phyloP scores from a whole-genome alignment of 2,329 filamentous ascomycete genomes.

The Epichloe hybrida region DNA sequence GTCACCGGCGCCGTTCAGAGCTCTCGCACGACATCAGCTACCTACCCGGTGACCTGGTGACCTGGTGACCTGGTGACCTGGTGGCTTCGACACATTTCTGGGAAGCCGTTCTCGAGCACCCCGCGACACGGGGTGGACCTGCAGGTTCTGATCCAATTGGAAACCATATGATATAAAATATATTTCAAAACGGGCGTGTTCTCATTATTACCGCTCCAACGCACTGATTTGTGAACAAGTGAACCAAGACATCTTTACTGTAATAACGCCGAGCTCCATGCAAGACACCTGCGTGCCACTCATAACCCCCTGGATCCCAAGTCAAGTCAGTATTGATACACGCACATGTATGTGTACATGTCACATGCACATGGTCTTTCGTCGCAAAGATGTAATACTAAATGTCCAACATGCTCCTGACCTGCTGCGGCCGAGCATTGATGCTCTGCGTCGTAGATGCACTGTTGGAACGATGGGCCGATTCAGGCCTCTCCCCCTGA shows the following conservation, averaged over 20 bases:
- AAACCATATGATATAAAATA: background rate
- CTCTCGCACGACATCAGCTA: too few species aligned
- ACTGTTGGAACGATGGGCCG: conserved; percentile 30
- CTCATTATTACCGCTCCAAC: background rate
- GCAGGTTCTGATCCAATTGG: background rate
- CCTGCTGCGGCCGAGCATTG: conserved; percentile 35
- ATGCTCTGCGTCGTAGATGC: conserved; percentile 33
- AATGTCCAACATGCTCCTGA: conserved; percentile 45
- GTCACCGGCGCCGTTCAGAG: too few species aligned
- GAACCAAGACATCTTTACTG: background rate
- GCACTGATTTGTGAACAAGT: background rate
- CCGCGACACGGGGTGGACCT: too few species aligned
- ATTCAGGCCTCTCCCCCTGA: conserved; percentile 15
- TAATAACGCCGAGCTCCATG: background rate
- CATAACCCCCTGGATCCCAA: background rate
- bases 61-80: too few species aligned
- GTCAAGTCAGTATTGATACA: too few species aligned
- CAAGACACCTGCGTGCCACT: background rate
- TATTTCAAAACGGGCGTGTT: background rate
- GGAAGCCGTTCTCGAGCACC: too few species aligned
- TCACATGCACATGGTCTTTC: too few species aligned
- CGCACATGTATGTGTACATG: too few species aligned
- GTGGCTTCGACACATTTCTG: too few species aligned
- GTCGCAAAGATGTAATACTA: conserved; percentile 13
- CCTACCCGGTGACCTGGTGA: too few species aligned